These are phyloP conservation scores for Phytophthora brassicae DNA, from an alignment of 352 stramenopile species.

Conservation along the genomic window DNA sequence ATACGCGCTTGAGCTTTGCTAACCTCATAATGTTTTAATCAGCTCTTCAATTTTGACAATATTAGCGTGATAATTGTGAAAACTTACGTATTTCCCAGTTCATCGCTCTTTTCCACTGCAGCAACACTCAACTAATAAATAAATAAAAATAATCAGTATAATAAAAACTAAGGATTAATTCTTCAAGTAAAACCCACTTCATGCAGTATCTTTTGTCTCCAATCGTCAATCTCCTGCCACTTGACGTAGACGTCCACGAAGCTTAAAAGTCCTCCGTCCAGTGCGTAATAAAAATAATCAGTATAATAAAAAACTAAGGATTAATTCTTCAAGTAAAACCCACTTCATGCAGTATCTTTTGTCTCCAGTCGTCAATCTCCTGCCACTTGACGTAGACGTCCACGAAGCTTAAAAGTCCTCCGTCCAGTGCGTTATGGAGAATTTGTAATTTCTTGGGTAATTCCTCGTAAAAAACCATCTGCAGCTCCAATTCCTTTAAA, in stretches of 20 bases:
- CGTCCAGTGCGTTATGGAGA: constrained; percentile 53
- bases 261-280: constrained; percentile 52
- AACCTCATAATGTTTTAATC: not conserved
- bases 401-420: constrained; percentile 51
- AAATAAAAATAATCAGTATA: too few relatives aligned
- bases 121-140: constrained; percentile 65
- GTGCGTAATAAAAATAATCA: too few relatives aligned
- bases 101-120: constrained; percentile 64
- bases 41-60: too few relatives aligned
- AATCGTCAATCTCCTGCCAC: constrained; percentile 78
- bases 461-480: constrained; percentile 86
- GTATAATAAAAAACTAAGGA: too few relatives aligned
- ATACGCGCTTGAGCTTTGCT: constrained; percentile 72
- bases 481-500: constrained; percentile 74
- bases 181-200: constrained; percentile 63
- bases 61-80: not conserved
- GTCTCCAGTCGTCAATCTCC: constrained; percentile 76
- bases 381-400: constrained; percentile 72
- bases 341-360: constrained; percentile 84
- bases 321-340: too few relatives aligned
- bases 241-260: constrained; percentile 68
- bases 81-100: constrained; percentile 64
- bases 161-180: too few relatives aligned
- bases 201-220: constrained; percentile 79
- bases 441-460: constrained; percentile 63